Percentiles rank a stretch among this genome's conserved stretches.
phyloP scores from a whole-genome alignment of 352 stramenopile genomes.

The Phytophthora foliorum region DNA sequence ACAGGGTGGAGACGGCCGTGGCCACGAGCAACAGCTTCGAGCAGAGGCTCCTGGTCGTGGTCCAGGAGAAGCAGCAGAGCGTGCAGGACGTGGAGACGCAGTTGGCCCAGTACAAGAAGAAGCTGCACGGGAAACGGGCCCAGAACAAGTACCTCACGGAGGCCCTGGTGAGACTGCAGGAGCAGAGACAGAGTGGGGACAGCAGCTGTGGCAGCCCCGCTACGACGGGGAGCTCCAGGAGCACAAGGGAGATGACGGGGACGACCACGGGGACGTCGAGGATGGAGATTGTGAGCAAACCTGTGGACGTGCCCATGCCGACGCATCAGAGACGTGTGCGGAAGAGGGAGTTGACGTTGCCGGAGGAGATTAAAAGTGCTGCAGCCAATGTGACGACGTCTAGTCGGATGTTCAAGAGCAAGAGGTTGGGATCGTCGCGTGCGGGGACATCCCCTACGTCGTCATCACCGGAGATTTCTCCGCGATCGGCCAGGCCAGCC shows the following conservation, averaged over 20 bases:
- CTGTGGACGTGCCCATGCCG: conserved; percentile 7
- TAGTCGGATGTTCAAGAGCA: conserved; percentile 38
- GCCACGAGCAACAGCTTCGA: conserved; percentile 64
- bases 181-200: conserved; percentile 23
- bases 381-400: conserved; percentile 18
- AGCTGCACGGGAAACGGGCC: conserved; percentile 62
- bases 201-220: conserved; percentile 12
- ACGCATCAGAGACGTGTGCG: conserved; percentile 29
- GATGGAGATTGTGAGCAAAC: conserved; percentile 11
- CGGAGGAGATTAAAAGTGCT: conserved; percentile 38
- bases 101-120: conserved; percentile 49
- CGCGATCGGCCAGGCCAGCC: conserved; percentile 39
- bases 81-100: conserved; percentile 45
- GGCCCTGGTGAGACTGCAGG: conserved; percentile 52
- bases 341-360: conserved; percentile 51
- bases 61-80: conserved; percentile 56
- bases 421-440: conserved; percentile 36
- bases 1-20: conserved; percentile 56
- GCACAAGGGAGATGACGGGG: background rate
- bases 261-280: background rate
- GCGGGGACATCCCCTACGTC: conserved; percentile 64
- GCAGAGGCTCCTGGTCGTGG: conserved; percentile 50
- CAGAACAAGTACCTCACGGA: conserved; percentile 71
- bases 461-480: conserved; percentile 62
- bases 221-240: conserved; percentile 1